Evolutionary conservation across 768 basidiomycete species (phyloP), one percentile per base, ranked within the genome.

Genomic region (Phylloporus rhodoxanthus): DNA sequence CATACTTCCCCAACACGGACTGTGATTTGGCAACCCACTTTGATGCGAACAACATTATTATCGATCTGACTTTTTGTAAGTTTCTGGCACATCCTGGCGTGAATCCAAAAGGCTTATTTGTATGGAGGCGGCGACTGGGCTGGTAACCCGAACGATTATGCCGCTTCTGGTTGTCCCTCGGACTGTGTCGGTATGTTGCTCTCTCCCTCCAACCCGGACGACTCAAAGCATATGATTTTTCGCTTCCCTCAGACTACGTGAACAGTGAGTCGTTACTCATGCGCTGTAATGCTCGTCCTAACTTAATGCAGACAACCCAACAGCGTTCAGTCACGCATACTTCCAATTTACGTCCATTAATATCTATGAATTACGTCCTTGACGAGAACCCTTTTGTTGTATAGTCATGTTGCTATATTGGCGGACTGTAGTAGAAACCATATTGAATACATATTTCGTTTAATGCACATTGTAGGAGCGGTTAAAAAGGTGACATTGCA

Each of bases 281-380:
- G 13, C 4, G 10, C n/a, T 1, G 9, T 15, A 8, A 23, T 21
- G 9, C 47, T 55, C 9, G 50, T 10, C 4, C n/a, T 14, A 8
- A 34, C 37, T 39, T 8, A 10, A 36, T 37, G 5, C 36, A 65
- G 64, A 66, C 48, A 70, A 70, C 41, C 75, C 75, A 2, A 38
- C 54, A 3, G 74, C 72, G 2, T 76, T 76, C 57, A 51, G 53
- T 4, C 59, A 70, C 2, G 72, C 75, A 0, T 76, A 72, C 56
- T 76, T 74, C 57, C 58, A 72, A 23, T 67, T 76, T 48, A 62
- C 59, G 8, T 67, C 66, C 15, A 56, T 76, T 13, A 57, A 67
- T 25, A 59, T 76, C 23, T 76, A 75, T 51, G 47, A 55, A 15
- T 41, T n/a, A 48, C 15, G 20, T 3, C 26, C 13, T 21, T 38